phyloP scores from a whole-genome alignment of 306 rosid species.

The Dalbergia cultrata region DNA sequence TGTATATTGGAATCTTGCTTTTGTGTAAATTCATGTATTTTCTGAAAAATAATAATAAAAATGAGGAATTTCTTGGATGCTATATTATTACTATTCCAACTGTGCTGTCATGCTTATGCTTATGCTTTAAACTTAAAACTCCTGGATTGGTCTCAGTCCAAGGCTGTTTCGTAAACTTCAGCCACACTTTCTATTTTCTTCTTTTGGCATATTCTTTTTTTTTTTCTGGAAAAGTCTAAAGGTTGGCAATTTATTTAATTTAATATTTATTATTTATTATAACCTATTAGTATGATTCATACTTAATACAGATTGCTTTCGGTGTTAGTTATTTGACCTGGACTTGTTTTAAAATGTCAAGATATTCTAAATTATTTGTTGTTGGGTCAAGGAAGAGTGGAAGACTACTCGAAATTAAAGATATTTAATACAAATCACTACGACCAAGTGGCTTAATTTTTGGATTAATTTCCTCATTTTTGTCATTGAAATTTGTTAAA shows the following conservation, averaged over 20 bases:
- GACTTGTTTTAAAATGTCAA: not conserved
- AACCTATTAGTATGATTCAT: not conserved
- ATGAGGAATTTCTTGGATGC: too few species aligned
- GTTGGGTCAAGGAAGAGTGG: not conserved
- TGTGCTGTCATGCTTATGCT: slow-evolving; percentile 53
- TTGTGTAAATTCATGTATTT: too few species aligned
- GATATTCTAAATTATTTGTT: not conserved
- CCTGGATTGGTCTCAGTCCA: slow-evolving; percentile 47
- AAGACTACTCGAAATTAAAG: not conserved
- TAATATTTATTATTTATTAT: not conserved
- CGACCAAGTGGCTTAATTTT: not conserved
- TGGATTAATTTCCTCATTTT: not conserved
- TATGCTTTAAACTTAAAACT: slow-evolving; percentile 56
- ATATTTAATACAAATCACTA: not conserved
- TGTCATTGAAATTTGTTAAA: not conserved
- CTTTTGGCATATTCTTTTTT: slow-evolving; percentile 10
- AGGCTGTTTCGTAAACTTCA: slow-evolving; percentile 29
- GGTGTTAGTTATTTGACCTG: slow-evolving; percentile 28
- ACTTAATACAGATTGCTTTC: not conserved
- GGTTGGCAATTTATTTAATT: not conserved
- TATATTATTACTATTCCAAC: not conserved
- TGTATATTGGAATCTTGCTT: too few species aligned
- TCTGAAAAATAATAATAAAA: too few species aligned
- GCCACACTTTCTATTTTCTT: slow-evolving; percentile 1
- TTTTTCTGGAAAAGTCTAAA: not conserved